Conservation (phyloP, 192 early-diverging fungal genomes). For the Chytriomyces sp. region DNA sequence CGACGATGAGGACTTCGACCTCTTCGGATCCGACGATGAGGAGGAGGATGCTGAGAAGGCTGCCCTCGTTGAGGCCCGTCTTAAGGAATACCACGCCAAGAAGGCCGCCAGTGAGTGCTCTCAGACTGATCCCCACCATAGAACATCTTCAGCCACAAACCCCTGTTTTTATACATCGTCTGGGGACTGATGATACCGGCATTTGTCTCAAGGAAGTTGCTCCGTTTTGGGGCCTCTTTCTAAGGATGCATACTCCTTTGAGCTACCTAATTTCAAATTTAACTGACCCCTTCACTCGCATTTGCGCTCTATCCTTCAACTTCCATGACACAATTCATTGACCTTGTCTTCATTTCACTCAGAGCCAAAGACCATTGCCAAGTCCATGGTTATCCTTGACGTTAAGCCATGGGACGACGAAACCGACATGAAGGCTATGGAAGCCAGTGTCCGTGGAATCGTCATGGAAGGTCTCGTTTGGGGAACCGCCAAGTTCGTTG, state of each 20-base stretch:
- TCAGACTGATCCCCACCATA: not conserved
- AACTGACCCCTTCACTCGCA: slow-evolving; percentile 30
- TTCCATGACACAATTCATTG: not conserved
- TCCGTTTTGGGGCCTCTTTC: slow-evolving; percentile 30
- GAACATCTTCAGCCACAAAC: not conserved
- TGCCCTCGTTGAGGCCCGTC: slow-evolving; percentile 82
- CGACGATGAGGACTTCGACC: slow-evolving; percentile 94
- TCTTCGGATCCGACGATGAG: slow-evolving; percentile 94
- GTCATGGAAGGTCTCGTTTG: slow-evolving; percentile 89
- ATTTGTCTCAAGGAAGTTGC: slow-evolving; percentile 39
- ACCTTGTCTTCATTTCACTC: not conserved
- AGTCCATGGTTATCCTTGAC: slow-evolving; percentile 91
- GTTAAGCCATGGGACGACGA: slow-evolving; percentile 99
- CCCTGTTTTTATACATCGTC: not conserved
- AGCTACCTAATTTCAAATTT: slow-evolving; percentile 41
- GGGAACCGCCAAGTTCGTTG: slow-evolving; percentile 77
- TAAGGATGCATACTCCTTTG: slow-evolving; percentile 27
- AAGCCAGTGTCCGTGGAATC: slow-evolving; percentile 73
- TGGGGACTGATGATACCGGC: slow-evolving; percentile 41
- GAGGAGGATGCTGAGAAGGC: slow-evolving; percentile 92
- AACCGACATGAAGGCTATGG: slow-evolving; percentile 80
- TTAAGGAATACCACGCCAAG: slow-evolving; percentile 90
- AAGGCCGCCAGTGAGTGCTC: slow-evolving; percentile 73
- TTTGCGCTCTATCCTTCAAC: not conserved
- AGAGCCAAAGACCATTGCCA: slow-evolving; percentile 83